These are phyloP conservation scores for Saprolegnia parasitica DNA, from an alignment of 352 stramenopile genomes.

Conservation along the genomic window DNA sequence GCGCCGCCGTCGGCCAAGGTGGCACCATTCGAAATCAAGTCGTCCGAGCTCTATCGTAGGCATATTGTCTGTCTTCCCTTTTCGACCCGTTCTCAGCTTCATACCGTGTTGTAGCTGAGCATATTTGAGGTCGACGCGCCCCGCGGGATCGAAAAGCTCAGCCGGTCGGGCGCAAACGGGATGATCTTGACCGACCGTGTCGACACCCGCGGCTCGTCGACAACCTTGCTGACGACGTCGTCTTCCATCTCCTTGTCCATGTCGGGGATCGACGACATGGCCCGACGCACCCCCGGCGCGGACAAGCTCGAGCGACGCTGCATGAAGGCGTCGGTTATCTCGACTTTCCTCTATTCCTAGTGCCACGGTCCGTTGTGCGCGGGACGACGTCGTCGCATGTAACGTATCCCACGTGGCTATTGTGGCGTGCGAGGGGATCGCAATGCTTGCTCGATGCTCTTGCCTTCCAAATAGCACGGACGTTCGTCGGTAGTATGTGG, in stretches of 20 bases:
- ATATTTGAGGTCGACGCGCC: not conserved
- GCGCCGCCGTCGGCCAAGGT: not conserved
- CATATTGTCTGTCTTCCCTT: not conserved
- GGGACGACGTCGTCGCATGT: too few relatives aligned
- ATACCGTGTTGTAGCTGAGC: not conserved
- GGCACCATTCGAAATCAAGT: not conserved
- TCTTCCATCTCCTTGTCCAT: not conserved
- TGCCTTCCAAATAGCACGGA: too few relatives aligned
- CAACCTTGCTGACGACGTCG: not conserved
- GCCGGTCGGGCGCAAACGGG: constrained; percentile 16
- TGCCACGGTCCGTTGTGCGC: too few relatives aligned
- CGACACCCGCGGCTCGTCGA: not conserved
- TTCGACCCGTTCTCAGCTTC: too few relatives aligned
- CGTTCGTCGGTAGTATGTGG: too few relatives aligned
- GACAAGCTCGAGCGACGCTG: not conserved
- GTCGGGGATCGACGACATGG: not conserved
- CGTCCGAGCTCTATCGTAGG: not conserved
- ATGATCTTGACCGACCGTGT: constrained; percentile 13
- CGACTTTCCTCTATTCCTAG: too few relatives aligned
- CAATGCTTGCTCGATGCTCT: too few relatives aligned
- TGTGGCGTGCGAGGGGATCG: too few relatives aligned
- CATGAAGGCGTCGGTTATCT: not conserved
- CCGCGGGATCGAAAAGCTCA: not conserved
- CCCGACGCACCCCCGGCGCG: too few relatives aligned
- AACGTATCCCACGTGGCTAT: too few relatives aligned